Percentiles rank a stretch among this genome's conserved stretches.
Evolutionary conservation across 345 rosid species (phyloP).

Genomic region (Populus alba): DNA sequence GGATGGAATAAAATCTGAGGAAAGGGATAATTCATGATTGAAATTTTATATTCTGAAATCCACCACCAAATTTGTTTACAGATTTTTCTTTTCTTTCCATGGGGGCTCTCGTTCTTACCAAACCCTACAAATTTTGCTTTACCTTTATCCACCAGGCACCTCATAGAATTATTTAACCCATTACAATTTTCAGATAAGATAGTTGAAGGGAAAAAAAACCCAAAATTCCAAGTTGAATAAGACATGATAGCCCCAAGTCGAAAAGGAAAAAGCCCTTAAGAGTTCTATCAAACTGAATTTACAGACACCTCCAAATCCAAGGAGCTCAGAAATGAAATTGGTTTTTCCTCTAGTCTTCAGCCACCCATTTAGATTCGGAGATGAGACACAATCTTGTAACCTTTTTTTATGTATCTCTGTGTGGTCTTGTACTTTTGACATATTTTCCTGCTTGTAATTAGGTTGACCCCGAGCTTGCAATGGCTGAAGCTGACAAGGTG

Average conservation of each 20-base stretch:
- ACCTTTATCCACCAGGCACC: not conserved
- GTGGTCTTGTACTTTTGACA: constrained; percentile 13
- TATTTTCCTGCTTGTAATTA: constrained; percentile 27
- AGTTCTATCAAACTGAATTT: not conserved
- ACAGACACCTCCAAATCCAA: not conserved
- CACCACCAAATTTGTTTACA: too few relatives aligned
- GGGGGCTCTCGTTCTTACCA: too few relatives aligned
- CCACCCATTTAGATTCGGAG: too few relatives aligned
- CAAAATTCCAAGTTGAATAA: not conserved
- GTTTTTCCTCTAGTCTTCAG: not conserved
- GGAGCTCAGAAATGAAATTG: not conserved
- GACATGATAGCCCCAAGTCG: too few relatives aligned
- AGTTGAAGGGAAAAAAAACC: not conserved
- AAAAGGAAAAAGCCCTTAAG: not conserved
- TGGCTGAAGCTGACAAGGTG: constrained; percentile 99
- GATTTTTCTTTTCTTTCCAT: too few relatives aligned
- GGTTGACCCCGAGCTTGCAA: constrained; percentile 98
- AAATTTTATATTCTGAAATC: too few relatives aligned
- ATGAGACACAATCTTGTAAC: too few relatives aligned
- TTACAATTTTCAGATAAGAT: not conserved
- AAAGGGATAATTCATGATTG: not conserved
- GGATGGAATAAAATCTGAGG: not conserved
- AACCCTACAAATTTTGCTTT: not conserved
- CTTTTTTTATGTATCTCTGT: not conserved
- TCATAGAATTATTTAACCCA: not conserved